These are phyloP conservation scores for Alternaria arborescens DNA, from an alignment of 2,329 filamentous ascomycete genomes.

Conservation along the genomic window DNA sequence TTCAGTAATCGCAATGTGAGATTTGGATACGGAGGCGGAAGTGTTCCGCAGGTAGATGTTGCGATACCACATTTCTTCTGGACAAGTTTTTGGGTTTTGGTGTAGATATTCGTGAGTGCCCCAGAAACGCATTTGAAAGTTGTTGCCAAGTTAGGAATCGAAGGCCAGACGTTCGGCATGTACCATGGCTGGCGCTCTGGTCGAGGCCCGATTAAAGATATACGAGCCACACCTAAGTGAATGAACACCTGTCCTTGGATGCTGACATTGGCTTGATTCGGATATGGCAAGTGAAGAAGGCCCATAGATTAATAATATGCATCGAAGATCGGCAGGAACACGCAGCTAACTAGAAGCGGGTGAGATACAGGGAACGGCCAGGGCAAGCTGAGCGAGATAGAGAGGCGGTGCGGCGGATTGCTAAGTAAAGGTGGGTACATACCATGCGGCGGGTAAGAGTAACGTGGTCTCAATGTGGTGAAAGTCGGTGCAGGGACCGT, in stretches of 20 bases:
- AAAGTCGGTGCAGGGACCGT: constrained; percentile 11
- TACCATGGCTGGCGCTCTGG: neutral
- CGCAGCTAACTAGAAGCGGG: constrained; percentile 25
- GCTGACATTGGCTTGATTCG: constrained; percentile 6
- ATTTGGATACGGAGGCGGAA: neutral
- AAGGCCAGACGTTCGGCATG: neutral
- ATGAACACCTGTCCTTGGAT: constrained; percentile 41
- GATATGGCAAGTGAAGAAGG: constrained; percentile 15
- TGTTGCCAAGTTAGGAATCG: neutral
- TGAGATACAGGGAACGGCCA: neutral
- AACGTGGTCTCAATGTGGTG: constrained; percentile 36
- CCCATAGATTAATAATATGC: constrained; percentile 39
- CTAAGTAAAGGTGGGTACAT: constrained; percentile 5
- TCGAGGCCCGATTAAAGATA: neutral
- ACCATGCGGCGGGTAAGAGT: constrained; percentile 14
- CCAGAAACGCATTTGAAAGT: neutral
- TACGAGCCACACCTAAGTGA: neutral
- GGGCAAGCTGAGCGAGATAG: neutral
- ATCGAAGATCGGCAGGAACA: constrained; percentile 21
- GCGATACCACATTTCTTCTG: neutral
- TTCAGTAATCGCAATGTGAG: neutral
- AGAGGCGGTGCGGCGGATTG: constrained; percentile 12
- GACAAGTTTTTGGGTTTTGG: neutral
- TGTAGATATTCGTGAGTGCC: neutral
- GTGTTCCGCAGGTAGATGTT: neutral